Conservation (phyloP, 2,329 filamentous ascomycete species). For the Ceratocystis diversiconidia region DNA sequence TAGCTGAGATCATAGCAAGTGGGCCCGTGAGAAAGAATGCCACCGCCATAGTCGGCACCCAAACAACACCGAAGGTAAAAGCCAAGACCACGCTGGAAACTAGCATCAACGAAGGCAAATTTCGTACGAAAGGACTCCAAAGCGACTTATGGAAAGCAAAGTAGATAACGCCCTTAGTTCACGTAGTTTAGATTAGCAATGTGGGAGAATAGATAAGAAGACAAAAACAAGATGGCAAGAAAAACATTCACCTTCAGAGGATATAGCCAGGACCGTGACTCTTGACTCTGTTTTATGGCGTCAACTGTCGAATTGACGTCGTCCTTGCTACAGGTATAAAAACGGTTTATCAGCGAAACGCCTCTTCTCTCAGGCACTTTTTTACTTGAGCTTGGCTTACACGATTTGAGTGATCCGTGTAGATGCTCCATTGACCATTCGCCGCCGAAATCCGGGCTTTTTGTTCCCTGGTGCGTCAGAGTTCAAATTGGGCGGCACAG, state of each 20-base stretch:
- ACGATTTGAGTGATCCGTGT: conserved; percentile 1
- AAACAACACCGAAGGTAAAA: conserved; percentile 79
- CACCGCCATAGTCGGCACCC: conserved; percentile 69
- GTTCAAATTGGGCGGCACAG: neutral
- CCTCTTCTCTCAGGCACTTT: neutral
- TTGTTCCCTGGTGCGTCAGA: neutral
- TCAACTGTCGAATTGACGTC: conserved; percentile 8
- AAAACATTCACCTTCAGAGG: conserved; percentile 48
- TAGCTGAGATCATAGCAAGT: conserved; percentile 57
- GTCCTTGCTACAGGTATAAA: conserved; percentile 6
- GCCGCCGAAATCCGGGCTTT: conserved; percentile 39
- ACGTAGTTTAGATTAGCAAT: neutral
- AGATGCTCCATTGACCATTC: conserved; percentile 27
- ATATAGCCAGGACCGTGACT: conserved; percentile 39
- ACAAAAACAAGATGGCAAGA: too few species aligned
- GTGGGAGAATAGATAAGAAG: neutral
- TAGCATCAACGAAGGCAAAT: conserved; percentile 46
- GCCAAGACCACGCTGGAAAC: conserved; percentile 59
- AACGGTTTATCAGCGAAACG: neutral
- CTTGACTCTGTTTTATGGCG: conserved; percentile 1
- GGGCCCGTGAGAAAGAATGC: conserved; percentile 77
- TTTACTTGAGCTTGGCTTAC: conserved; percentile 12
- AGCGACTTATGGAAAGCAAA: conserved; percentile 40
- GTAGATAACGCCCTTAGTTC: conserved; percentile 42
- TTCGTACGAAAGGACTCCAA: conserved; percentile 45